Percentiles rank a stretch among this genome's conserved stretches.
phyloP scores from a whole-genome alignment of 345 rosid genomes.

The Heritiera fomes region DNA sequence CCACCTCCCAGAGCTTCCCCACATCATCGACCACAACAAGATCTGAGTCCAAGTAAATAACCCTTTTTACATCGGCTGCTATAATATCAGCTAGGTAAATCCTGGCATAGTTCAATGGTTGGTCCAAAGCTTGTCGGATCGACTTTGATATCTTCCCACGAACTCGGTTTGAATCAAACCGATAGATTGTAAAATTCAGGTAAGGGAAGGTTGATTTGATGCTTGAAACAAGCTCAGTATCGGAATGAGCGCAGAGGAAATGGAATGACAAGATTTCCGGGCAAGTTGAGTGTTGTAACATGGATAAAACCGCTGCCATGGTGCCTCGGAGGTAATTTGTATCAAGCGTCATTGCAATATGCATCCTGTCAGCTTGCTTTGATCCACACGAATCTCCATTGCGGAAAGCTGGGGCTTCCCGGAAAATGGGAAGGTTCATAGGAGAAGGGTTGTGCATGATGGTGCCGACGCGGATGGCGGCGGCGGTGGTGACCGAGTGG shows the following conservation, averaged over 20 bases:
- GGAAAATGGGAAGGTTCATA: conserved; percentile 42
- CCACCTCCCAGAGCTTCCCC: conserved; percentile 49
- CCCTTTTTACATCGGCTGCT: conserved; percentile 35
- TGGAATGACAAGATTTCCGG: conserved; percentile 66
- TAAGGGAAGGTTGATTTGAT: conserved; percentile 58
- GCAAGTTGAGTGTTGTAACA: conserved; percentile 56
- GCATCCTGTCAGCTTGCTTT: conserved; percentile 36
- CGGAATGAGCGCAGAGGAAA: conserved; percentile 50
- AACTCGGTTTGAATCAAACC: conserved; percentile 49
- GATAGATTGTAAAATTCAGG: conserved; percentile 53
- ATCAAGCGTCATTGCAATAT: conserved; percentile 70
- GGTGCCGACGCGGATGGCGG: conserved; percentile 34
- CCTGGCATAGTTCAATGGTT: conserved; percentile 67
- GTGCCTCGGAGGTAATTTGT: conserved; percentile 68
- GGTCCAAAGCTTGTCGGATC: conserved; percentile 58
- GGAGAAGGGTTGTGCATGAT: conserved; percentile 33
- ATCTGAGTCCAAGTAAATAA: conserved; percentile 67
- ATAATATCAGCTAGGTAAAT: conserved; percentile 59
- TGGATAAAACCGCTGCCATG: conserved; percentile 62
- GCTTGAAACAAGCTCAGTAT: conserved; percentile 40
- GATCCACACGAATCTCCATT: conserved; percentile 50
- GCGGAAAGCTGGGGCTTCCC: conserved; percentile 61
- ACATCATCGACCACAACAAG: conserved; percentile 63
- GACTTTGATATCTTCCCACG: conserved; percentile 57
- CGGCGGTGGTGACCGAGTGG: conserved; percentile 27